Evolutionary conservation across 2,329 filamentous ascomycete species (phyloP).

Genomic region (Keithomyces neogunnii): DNA sequence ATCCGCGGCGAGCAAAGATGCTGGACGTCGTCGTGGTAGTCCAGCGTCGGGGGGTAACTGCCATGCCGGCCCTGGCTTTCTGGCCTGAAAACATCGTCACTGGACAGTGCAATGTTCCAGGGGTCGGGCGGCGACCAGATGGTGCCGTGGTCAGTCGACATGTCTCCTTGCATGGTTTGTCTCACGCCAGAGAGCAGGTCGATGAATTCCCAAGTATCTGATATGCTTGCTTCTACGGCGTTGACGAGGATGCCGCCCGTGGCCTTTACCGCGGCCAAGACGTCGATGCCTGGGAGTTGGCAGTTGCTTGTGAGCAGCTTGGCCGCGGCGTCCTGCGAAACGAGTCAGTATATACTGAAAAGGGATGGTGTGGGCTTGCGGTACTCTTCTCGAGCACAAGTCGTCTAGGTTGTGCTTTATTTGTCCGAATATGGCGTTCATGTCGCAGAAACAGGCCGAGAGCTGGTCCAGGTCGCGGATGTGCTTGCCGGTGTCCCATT

Average conservation of each 20-base stretch:
- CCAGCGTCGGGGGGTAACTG: background rate
- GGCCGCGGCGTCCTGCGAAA: background rate
- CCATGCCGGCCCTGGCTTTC: background rate
- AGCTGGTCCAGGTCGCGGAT: background rate
- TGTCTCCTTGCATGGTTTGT: background rate
- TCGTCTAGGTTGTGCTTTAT: background rate
- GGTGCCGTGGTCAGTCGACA: background rate
- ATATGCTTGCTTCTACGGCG: background rate
- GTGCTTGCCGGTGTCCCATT: background rate
- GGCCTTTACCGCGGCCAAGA: background rate
- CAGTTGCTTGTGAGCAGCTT: background rate
- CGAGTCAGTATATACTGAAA: background rate
- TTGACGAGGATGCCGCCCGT: background rate
- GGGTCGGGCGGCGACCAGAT: background rate
- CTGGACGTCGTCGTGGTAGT: constrained; percentile 7
- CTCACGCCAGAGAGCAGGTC: background rate
- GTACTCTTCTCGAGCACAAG: background rate
- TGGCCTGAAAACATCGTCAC: background rate
- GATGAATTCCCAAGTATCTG: background rate
- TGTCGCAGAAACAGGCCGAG: background rate
- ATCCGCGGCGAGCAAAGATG: constrained; percentile 1
- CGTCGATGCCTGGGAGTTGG: background rate
- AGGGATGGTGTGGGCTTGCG: background rate
- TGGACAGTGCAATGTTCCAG: background rate
- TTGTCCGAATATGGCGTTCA: constrained; percentile 1